phyloP scores from a whole-genome alignment of 306 rosid species.

The Ochetophila trinervis region DNA sequence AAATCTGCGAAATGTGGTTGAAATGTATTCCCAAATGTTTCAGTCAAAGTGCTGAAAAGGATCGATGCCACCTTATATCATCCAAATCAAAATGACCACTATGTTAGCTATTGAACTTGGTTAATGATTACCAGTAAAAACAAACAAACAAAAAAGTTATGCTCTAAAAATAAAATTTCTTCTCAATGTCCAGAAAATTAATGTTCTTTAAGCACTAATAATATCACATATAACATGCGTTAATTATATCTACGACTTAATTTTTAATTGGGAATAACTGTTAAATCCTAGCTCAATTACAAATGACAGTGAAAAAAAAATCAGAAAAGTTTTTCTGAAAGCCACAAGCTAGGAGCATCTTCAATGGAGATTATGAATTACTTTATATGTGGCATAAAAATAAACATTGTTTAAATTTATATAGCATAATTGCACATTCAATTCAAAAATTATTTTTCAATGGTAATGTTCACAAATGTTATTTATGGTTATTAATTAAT shows the following conservation, averaged over 20 bases:
- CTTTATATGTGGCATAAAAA: no score
- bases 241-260: no score
- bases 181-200: no score
- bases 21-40: slow-evolving; percentile 86
- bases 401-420: no score
- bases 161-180: no score
- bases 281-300: background rate
- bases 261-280: no score
- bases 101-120: slow-evolving; percentile 21
- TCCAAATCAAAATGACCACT: slow-evolving; percentile 25
- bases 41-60: slow-evolving; percentile 95
- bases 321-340: background rate
- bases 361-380: no score
- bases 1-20: slow-evolving; percentile 77
- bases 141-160: background rate
- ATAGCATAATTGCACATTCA: no score
- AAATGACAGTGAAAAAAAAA: background rate
- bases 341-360: no score
- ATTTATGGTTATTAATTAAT: no score
- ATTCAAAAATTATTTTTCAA: no score
- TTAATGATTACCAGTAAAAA: background rate
- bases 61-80: slow-evolving; percentile 82
- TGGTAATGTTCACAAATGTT: no score
- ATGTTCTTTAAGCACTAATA: background rate
- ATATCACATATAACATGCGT: background rate